Conservation (phyloP, 495 filamentous ascomycete genomes). For the Penicillium simplicissimum region DNA sequence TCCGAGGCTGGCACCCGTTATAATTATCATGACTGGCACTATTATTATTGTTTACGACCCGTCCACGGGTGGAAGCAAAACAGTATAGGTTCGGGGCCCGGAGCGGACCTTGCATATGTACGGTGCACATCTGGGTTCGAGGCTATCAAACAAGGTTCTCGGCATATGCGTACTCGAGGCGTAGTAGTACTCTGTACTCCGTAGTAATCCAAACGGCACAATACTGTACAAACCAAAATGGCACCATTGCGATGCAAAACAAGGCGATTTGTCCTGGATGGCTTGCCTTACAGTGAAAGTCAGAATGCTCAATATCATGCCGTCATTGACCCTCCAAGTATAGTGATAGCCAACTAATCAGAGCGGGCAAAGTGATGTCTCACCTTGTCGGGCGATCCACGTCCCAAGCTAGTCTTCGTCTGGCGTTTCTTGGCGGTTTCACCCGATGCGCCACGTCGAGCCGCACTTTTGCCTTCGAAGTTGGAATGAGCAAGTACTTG, state of each 20-base stretch:
- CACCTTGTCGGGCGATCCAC: conserved; percentile 5
- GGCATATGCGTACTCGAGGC: background rate
- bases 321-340: background rate
- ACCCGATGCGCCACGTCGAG: conserved; percentile 8
- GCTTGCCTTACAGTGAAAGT: background rate
- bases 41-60: background rate
- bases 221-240: background rate
- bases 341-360: background rate
- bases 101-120: conserved; percentile 1
- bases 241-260: background rate
- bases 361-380: conserved; percentile 5
- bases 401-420: background rate
- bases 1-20: background rate
- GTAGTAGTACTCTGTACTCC: background rate
- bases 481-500: background rate
- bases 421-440: conserved; percentile 9
- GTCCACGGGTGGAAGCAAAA: background rate
- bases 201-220: background rate
- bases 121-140: background rate
- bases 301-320: background rate
- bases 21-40: background rate
- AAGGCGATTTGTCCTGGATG: background rate
- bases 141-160: background rate
- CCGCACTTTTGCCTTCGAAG: background rate
- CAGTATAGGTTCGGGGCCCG: background rate